Conservation (phyloP, 306 rosid species). For the Corylus avellana region DNA sequence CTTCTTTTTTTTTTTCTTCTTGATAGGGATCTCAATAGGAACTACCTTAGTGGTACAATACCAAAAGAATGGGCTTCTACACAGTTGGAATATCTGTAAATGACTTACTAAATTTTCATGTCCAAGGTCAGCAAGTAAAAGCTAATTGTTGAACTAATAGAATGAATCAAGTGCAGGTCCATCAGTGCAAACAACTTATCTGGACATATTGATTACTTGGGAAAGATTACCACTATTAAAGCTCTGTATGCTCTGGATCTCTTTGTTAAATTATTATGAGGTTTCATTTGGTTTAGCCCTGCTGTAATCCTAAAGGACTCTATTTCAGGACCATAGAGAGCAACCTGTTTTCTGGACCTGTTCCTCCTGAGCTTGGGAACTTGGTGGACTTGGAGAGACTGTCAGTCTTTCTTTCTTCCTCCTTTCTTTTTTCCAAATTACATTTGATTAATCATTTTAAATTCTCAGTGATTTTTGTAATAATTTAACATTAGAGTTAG, state of each 20-base stretch:
- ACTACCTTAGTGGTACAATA: constrained; percentile 39
- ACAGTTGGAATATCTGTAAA: constrained; percentile 35
- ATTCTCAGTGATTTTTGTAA: no score
- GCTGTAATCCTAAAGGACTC: neutral
- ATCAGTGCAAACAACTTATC: constrained; percentile 24
- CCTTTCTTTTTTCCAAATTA: neutral
- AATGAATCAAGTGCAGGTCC: constrained; percentile 14
- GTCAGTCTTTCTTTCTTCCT: constrained; percentile 9
- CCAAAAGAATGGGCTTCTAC: constrained; percentile 35
- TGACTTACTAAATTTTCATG: neutral
- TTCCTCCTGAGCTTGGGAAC: constrained; percentile 19
- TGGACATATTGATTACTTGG: constrained; percentile 31
- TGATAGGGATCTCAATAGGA: constrained; percentile 23
- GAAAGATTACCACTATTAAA: constrained; percentile 19
- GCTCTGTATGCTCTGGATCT: constrained; percentile 18
- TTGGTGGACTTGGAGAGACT: constrained; percentile 23
- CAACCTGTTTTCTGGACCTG: constrained; percentile 12
- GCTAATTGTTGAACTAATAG: neutral
- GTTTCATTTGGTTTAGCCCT: neutral
- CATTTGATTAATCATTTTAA: neutral
- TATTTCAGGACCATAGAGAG: constrained; percentile 28
- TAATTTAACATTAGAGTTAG: neutral
- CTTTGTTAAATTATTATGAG: neutral
- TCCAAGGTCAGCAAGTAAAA: neutral
- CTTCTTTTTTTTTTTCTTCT: constrained; percentile 1